Conservation (phyloP, 768 basidiomycete genomes). For the Cantharellus anzutake region DNA sequence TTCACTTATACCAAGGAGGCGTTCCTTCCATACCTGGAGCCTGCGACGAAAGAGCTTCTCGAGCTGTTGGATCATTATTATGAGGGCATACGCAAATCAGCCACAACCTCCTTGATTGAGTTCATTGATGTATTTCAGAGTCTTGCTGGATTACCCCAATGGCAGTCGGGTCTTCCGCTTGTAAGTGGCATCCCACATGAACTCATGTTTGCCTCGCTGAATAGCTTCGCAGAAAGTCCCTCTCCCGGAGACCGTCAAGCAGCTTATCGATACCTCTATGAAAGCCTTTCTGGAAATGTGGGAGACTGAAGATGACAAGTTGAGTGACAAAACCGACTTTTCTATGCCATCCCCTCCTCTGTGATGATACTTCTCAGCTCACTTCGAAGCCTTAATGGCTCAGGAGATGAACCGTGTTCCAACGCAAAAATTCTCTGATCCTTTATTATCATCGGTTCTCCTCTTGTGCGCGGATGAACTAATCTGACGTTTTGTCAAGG, state of each 20-base stretch:
- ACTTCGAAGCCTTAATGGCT: conserved; percentile 44
- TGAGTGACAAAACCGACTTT: conserved; percentile 17
- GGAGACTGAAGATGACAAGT: conserved; percentile 94
- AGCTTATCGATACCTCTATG: conserved; percentile 59
- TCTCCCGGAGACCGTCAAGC: conserved; percentile 49
- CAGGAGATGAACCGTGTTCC: conserved; percentile 31
- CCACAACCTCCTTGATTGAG: conserved; percentile 72
- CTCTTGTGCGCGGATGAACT: conserved; percentile 4
- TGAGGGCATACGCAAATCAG: conserved; percentile 91
- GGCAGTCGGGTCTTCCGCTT: conserved; percentile 51
- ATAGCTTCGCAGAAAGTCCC: conserved; percentile 22
- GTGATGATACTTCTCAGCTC: conserved; percentile 57
- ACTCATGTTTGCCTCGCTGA: background rate
- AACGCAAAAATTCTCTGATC: conserved; percentile 18
- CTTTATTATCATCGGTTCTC: conserved; percentile 3
- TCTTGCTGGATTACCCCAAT: conserved; percentile 61
- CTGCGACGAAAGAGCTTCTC: conserved; percentile 59
- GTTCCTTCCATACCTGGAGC: conserved; percentile 85
- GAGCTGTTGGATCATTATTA: conserved; percentile 78
- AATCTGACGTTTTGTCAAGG: conserved; percentile 23
- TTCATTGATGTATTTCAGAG: conserved; percentile 86
- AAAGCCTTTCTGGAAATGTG: conserved; percentile 71
- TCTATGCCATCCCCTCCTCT: background rate
- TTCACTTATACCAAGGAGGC: conserved; percentile 64
- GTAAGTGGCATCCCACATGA: conserved; percentile 24